These are phyloP conservation scores for Umbelopsis sp. DNA, from an alignment of 192 early-diverging fungal species.

Conservation along the genomic window DNA sequence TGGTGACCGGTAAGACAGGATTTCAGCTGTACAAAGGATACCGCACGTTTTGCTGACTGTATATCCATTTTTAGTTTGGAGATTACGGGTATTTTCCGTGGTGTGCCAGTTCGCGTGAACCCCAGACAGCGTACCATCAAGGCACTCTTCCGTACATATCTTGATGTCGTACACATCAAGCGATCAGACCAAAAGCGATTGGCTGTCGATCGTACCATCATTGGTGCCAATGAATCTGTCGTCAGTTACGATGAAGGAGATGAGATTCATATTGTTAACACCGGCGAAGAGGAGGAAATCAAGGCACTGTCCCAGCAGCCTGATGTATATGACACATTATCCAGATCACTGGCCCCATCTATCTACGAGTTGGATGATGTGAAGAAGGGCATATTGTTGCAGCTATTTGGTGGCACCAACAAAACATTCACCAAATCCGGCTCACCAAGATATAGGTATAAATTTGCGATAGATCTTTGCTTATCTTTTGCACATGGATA, in stretches of 20 bases:
- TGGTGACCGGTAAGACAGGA: constrained; percentile 72
- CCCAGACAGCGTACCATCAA: constrained; percentile 87
- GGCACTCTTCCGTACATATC: constrained; percentile 90
- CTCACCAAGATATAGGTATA: constrained; percentile 53
- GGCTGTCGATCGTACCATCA: constrained; percentile 45
- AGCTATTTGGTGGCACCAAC: constrained; percentile 94
- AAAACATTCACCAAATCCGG: constrained; percentile 77
- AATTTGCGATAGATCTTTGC: neutral
- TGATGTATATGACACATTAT: constrained; percentile 80
- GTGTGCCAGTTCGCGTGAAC: constrained; percentile 89
- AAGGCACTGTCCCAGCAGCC: constrained; percentile 60
- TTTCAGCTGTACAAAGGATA: neutral
- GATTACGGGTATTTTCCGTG: constrained; percentile 94
- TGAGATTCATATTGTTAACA: constrained; percentile 46
- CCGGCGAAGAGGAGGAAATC: constrained; percentile 64
- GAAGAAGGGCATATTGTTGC: constrained; percentile 95
- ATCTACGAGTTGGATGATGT: constrained; percentile 97
- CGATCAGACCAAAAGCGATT: constrained; percentile 77
- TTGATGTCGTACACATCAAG: constrained; percentile 95
- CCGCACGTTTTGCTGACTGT: neutral
- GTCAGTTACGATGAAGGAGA: constrained; percentile 52
- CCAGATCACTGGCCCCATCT: constrained; percentile 89
- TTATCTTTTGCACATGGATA: neutral
- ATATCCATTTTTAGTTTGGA: constrained; percentile 62
- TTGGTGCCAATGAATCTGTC: constrained; percentile 32